These are phyloP conservation scores for Thalassiosira oceanica DNA, from an alignment of 352 stramenopile genomes.

Conservation along the genomic window DNA sequence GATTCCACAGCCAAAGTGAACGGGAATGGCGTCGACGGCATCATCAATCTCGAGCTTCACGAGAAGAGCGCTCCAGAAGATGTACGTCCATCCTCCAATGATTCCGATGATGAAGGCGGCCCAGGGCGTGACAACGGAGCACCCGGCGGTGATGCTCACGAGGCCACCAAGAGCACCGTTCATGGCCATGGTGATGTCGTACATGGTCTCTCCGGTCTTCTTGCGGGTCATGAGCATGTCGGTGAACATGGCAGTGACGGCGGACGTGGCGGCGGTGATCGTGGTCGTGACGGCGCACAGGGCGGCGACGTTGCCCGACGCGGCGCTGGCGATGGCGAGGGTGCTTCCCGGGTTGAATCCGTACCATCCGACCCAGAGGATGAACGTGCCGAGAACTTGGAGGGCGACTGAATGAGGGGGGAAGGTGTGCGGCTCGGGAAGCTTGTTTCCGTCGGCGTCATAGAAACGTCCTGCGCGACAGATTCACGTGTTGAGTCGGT, in stretches of 20 bases:
- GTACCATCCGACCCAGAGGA: conserved; percentile 83
- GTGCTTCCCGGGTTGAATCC: conserved; percentile 85
- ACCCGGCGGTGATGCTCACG: conserved; percentile 71
- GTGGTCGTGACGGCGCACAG: conserved; percentile 82
- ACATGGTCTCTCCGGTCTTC: conserved; percentile 8
- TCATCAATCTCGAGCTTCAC: conserved; percentile 61
- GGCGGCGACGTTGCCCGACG: conserved; percentile 13
- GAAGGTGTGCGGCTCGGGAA: conserved; percentile 38
- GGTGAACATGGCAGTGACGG: conserved; percentile 30
- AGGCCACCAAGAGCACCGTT: conserved; percentile 73
- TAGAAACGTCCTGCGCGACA: no score
- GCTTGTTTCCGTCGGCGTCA: conserved; percentile 37
- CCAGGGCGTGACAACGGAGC: conserved; percentile 56
- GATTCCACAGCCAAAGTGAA: conserved; percentile 79
- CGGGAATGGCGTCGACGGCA: conserved; percentile 70
- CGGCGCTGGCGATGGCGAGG: conserved; percentile 58
- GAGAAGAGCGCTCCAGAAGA: conserved; percentile 49
- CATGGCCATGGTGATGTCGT: conserved; percentile 22
- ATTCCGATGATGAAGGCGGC: conserved; percentile 73
- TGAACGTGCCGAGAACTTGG: conserved; percentile 72
- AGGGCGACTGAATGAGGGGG: conserved; percentile 32
- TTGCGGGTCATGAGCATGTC: conserved; percentile 2
- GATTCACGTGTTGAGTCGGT: no score
- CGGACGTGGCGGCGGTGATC: conserved; percentile 56
- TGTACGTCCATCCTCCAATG: conserved; percentile 55